Evolutionary conservation across 1,284 basidiomycete genomes (phyloP), one percentile per base, ranked within the genome.

Genomic region (Wolfiporia cocos): DNA sequence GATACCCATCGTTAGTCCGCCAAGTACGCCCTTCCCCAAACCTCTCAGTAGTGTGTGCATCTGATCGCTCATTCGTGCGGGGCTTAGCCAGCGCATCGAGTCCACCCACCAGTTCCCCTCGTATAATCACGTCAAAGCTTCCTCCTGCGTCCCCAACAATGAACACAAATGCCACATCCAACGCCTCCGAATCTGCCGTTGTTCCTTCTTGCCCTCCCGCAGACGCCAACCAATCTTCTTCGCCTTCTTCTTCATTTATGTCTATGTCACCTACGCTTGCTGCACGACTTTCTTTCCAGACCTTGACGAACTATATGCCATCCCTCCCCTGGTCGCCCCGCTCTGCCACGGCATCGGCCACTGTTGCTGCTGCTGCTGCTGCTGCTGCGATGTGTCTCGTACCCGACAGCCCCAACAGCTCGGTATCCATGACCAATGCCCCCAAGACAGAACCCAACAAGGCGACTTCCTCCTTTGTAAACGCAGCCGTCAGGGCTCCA

Each of bases 251-350:
- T 43, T 64, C 67, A 47, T 63, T 68, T 47, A 73, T 70, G 42
- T 63, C 71, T 40, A 71, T 72, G 63, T 67, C 73, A 46, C 70
- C 71, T 40, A 71, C 76, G 41, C 63, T 75, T 49, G 65, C 73
- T 47, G 61, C 75, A 58, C 75, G 74, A 63, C 46, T 61, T 22
- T 59, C 59, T 14, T 49, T 66, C 43, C 64, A 66, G 42, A 71
- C 71, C 38, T 54, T 85, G 54, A 73, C 78, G 46, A 80, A 69
- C 57, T 69, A 78, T 49, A 75, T 70, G 34, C 65, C 76, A 45
- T 77, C 77, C 68, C 61, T 73, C 49, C 61, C 71, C 48, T 68
- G 66, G 60, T 63, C 66, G 46, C 49, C 54, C 20, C 52, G 56
- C 15, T 48, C 48, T 9, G 48, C 32, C 36, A 49, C 33, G 35